Base-by-base conservation (phyloP, 805 yeast species). In the Metschnikowia borealis region DNA sequence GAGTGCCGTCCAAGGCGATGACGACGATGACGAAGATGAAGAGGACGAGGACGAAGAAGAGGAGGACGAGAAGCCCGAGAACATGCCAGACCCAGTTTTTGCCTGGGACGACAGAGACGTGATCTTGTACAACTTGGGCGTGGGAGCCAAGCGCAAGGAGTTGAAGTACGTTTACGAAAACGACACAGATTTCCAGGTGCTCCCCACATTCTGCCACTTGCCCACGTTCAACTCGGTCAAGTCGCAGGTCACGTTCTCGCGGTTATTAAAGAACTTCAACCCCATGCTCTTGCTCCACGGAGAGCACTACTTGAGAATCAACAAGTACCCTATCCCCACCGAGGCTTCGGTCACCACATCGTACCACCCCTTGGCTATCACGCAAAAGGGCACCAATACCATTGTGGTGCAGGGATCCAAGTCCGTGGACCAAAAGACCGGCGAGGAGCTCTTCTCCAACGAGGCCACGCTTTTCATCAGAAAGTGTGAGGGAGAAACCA, bases 241-340 rank as follows among this genome's bases (percentile, higher is more conserved):
- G 60, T 73, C 82, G 50, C 80, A 80, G 51, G 66, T 82, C 49
- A 77, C 86, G 34, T 80, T 85, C 65, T 72, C 78, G 53, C 73
- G 77, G 51, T 67, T 84, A 40, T 83, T 92, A 59, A 86, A 83
- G 51, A 83, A 88, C 71, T 92, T 89, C 77, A 88, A 89, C 70
- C 96, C 94, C 53, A 85, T 89, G 82, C 78, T 85, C 69, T 77
- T 92, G 63, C 79, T 92, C 59, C 98, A 92, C 67, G 99, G 98
- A 52, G 99, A 92, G 72, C 97, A 92, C 68, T 92, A 87, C 69
- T 75, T 91, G 60, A 89, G 83, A 69, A 67, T 92, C 55, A 77
- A 77, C 56, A 80, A 84, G 66, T 83, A 79, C 75, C 94, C 96
- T 51, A 76, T 92, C 51, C 95, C 96, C 54, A 80, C 87, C 1